Conservation (phyloP, 2,329 filamentous ascomycete species). For the Trichothecium roseum region DNA sequence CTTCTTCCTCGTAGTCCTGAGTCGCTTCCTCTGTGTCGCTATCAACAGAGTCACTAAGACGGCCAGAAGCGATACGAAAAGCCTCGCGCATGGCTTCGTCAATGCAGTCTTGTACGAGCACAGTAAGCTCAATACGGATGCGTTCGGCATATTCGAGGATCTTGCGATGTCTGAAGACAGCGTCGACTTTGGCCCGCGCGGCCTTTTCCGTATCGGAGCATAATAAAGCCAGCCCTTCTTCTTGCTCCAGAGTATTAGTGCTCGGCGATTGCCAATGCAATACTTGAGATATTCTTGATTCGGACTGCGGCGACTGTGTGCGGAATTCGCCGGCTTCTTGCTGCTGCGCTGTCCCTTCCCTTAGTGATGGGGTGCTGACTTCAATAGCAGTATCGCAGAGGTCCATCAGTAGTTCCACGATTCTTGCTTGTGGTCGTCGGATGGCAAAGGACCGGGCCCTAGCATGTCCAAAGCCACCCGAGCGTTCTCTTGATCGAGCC, state of each 20-base stretch:
- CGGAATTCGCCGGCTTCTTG: conserved; percentile 62
- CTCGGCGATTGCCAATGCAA: conserved; percentile 94
- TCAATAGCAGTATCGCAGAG: conserved; percentile 93
- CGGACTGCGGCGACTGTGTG: conserved; percentile 91
- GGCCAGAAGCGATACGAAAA: conserved; percentile 74
- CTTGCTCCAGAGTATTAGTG: conserved; percentile 82
- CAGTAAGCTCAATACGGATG: conserved; percentile 86
- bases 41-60: conserved; percentile 67
- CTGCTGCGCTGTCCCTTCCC: conserved; percentile 58
- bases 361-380: conserved; percentile 88
- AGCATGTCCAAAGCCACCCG: conserved; percentile 67
- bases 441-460: conserved; percentile 85
- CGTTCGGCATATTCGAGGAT: conserved; percentile 95
- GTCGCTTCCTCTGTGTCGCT: conserved; percentile 40
- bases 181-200: conserved; percentile 82
- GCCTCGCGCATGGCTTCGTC: conserved; percentile 86
- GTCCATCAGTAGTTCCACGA: conserved; percentile 89
- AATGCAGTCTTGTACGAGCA: conserved; percentile 91
- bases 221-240: conserved; percentile 78
- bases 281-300: conserved; percentile 88
- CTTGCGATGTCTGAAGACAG: conserved; percentile 79
- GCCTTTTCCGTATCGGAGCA: conserved; percentile 82
- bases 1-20: conserved; percentile 11
- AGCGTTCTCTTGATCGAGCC: conserved; percentile 61
- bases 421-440: conserved; percentile 77